These are phyloP conservation scores for Steccherinum ochraceum DNA, from an alignment of 768 basidiomycete genomes.

Conservation along the genomic window DNA sequence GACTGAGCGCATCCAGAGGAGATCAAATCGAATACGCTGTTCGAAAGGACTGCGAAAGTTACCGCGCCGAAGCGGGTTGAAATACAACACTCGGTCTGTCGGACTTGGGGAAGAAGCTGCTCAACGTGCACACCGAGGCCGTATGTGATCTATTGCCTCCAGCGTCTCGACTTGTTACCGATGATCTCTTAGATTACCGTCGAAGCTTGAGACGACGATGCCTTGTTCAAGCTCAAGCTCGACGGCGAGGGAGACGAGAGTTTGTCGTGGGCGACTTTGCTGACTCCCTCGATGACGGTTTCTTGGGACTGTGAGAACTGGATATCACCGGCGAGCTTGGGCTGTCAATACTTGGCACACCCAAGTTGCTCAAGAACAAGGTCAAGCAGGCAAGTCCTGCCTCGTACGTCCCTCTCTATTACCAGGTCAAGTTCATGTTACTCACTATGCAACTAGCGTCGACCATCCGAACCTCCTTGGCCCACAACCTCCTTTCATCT, in stretches of 20 bases:
- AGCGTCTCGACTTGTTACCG: background rate
- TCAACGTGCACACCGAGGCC: constrained; percentile 74
- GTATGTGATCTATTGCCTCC: constrained; percentile 35
- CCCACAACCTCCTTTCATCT: constrained; percentile 27
- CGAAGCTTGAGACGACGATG: constrained; percentile 53
- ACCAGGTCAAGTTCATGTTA: background rate
- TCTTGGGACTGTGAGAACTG: constrained; percentile 80
- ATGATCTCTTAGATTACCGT: constrained; percentile 32
- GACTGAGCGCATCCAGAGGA: constrained; percentile 85
- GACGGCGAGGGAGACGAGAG: constrained; percentile 58
- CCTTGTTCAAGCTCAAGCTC: constrained; percentile 45
- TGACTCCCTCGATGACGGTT: constrained; percentile 85
- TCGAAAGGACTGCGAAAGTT: constrained; percentile 76
- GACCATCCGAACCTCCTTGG: constrained; percentile 68
- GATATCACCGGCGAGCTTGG: constrained; percentile 87
- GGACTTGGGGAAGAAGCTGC: constrained; percentile 84
- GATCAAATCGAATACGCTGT: constrained; percentile 89
- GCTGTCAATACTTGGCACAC: constrained; percentile 71
- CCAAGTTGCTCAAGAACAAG: constrained; percentile 64
- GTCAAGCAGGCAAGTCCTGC: constrained; percentile 30
- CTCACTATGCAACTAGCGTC: constrained; percentile 33
- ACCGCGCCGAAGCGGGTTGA: constrained; percentile 71
- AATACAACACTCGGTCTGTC: constrained; percentile 69
- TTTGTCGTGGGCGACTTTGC: constrained; percentile 81
- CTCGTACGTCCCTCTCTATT: constrained; percentile 36